Evolutionary conservation across 2,329 filamentous ascomycete genomes (phyloP), one percentile per base, ranked within the genome.

Genomic region (Epichloe scottii): DNA sequence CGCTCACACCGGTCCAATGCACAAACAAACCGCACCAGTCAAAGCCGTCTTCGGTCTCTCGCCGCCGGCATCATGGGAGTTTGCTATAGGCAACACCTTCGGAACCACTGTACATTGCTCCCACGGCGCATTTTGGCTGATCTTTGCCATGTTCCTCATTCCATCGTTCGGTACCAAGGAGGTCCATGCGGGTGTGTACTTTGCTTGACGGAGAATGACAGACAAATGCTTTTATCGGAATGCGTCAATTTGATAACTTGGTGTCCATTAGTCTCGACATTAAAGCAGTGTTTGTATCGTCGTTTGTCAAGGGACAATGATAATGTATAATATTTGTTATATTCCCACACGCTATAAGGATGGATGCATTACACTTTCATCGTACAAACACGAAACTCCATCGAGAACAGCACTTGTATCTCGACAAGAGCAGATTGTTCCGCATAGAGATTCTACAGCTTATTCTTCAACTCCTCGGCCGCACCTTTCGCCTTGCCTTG

Each of bases 51-150:
- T 6, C 23, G 23, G 5, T 23, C 23, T 23, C 5, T 23, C 60
- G 68, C 84, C 48, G 80, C 81, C 45, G 82, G 82, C 60, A 84
- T 86, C 26, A 68, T 72, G 64, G 64, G 64, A 72, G 56, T 72
- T 72, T 53, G 63, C 63, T 12, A 69, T 78, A 10, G 78, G 78
- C n/a, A 82, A 81, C 66, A 81, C 77, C 11, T 81, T 81, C 49
- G 79, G 77, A 69, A 77, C 76, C 23, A 23, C 6, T 23, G 23
- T 23, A 0, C 23, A 23, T 23, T 23, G 23, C 23, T 23, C 23
- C 23, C 2, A 23, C 23, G 23, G 23, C 23, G 1, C 23, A 2
- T 23, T 21, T 23, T 23, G 23, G 23, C 23, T 26, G 23, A 7
- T 7, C 33, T 79, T 76, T 57, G 76, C 72, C 57, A 79, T 81